Evolutionary conservation across 768 basidiomycete species (phyloP), one percentile per base, ranked within the genome.

Genomic region (Auricularia heimuer): DNA sequence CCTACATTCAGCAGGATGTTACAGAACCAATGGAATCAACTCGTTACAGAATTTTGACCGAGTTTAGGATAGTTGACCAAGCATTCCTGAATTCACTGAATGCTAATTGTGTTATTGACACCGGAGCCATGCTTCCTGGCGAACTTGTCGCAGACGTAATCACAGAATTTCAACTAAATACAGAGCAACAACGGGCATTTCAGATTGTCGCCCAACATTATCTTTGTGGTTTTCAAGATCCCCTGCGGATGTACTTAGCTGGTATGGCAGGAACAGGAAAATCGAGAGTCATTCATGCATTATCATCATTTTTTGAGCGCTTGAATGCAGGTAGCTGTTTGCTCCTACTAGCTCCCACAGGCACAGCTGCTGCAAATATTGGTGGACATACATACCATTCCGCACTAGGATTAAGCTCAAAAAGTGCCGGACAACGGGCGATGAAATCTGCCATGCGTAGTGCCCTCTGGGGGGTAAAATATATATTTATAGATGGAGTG

Each of bases 231-330:
- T 4, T 4, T 24, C 34, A 45, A 3, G 65, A 68, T 14, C 66
- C 63, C 29, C 54, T 71, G 12, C 47, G 63, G 7, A 71, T 71
- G 71, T 67, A 70, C 56, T n/a, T 71, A 14, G 70, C 67, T 2
- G 71, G 70, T 3, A 70, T 70, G 67, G 70, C 60, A 6, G 71
- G 71, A 8, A 71, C 69, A 4, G 71, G 69, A 2, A 71, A 70
- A 54, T 69, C 69, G 8, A 68, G 64, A 54, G 70, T 70, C 1
- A 63, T 72, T 3, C 37, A 68, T 12, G 67, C 69, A 11, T 16
- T 72, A 1, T 65, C 56, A 3, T 1, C 14, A 3, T 70, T 68
- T 36, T 67, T 72, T 54, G 61, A 67, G 8, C 14, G 16, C n/a
- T 24, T 67, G 29, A 36, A 37, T 14, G 65, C 69, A 63, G 24